Evolutionary conservation across 345 rosid species (phyloP).

Genomic region (Arabidopsis arenosa): DNA sequence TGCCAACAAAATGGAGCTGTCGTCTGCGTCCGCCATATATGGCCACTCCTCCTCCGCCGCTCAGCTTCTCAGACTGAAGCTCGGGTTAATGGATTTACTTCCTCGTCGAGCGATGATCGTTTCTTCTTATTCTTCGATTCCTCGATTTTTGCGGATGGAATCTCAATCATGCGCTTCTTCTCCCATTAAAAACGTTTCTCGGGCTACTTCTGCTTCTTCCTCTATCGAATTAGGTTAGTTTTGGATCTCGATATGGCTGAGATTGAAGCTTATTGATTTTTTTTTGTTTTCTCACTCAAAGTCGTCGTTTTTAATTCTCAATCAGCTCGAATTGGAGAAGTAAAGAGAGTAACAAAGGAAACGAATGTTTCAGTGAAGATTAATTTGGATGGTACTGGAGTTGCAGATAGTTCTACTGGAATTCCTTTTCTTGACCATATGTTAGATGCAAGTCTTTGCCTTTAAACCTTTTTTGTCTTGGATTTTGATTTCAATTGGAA

Average conservation of each 20-base stretch:
- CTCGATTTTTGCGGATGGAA: slow-evolving; percentile 28
- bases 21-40: slow-evolving; percentile 33
- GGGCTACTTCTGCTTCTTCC: not conserved
- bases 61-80: slow-evolving; percentile 30
- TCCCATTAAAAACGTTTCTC: slow-evolving; percentile 17
- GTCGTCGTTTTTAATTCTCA: not conserved
- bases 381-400: slow-evolving; percentile 82
- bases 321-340: slow-evolving; percentile 70
- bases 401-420: slow-evolving; percentile 70
- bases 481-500: not conserved
- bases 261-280: slow-evolving; percentile 9
- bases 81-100: not conserved
- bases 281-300: not conserved
- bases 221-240: slow-evolving; percentile 16
- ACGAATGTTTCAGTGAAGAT: slow-evolving; percentile 81
- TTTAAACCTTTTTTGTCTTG: not conserved
- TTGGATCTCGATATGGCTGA: not conserved
- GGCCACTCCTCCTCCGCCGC: slow-evolving; percentile 37
- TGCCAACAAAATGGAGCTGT: slow-evolving; percentile 35
- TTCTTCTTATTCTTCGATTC: slow-evolving; percentile 30
- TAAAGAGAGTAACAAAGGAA: slow-evolving; percentile 83
- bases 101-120: not conserved
- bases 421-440: slow-evolving; percentile 95
- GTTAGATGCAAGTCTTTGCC: slow-evolving; percentile 63
- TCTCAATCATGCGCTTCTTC: slow-evolving; percentile 40